These are phyloP conservation scores for Ormosia emarginata DNA, from an alignment of 306 rosid genomes.

Conservation along the genomic window DNA sequence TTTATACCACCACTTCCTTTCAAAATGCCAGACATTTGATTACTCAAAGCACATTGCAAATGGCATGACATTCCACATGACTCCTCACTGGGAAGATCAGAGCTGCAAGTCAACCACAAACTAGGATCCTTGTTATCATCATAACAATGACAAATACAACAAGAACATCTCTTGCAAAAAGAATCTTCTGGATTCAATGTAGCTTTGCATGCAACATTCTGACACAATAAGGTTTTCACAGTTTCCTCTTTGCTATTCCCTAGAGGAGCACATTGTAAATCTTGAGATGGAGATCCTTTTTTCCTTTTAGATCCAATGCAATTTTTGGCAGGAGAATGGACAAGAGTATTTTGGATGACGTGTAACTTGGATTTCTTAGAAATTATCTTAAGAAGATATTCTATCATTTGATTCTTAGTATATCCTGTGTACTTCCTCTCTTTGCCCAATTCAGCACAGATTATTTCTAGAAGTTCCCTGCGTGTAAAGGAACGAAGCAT, in stretches of 20 bases:
- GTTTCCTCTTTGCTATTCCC: slow-evolving; percentile 42
- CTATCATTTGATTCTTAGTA: slow-evolving; percentile 71
- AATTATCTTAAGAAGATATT: slow-evolving; percentile 60
- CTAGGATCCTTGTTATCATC: slow-evolving; percentile 98
- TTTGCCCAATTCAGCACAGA: slow-evolving; percentile 84
- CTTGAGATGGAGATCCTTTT: slow-evolving; percentile 35
- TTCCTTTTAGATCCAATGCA: slow-evolving; percentile 60
- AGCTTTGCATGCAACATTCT: slow-evolving; percentile 80
- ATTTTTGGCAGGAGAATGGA: slow-evolving; percentile 33
- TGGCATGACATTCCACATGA: slow-evolving; percentile 92
- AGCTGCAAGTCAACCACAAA: slow-evolving; percentile 78
- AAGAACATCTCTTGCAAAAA: slow-evolving; percentile 92
- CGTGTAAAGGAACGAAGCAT: slow-evolving; percentile 70
- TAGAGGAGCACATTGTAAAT: slow-evolving; percentile 28
- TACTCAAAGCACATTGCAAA: slow-evolving; percentile 84
- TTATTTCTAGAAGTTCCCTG: slow-evolving; percentile 71
- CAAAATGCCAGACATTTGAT: slow-evolving; percentile 58
- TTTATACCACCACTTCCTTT: slow-evolving; percentile 39
- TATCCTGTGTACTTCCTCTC: slow-evolving; percentile 90
- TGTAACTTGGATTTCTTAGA: slow-evolving; percentile 52
- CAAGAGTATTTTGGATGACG: slow-evolving; percentile 12
- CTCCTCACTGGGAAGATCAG: slow-evolving; percentile 47
- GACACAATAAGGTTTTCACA: slow-evolving; percentile 46
- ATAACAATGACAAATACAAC: slow-evolving; percentile 70
- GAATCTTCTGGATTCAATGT: slow-evolving; percentile 48